Conservation (phyloP, 2,329 filamentous ascomycete species). For the Erysiphe neolycopersici region DNA sequence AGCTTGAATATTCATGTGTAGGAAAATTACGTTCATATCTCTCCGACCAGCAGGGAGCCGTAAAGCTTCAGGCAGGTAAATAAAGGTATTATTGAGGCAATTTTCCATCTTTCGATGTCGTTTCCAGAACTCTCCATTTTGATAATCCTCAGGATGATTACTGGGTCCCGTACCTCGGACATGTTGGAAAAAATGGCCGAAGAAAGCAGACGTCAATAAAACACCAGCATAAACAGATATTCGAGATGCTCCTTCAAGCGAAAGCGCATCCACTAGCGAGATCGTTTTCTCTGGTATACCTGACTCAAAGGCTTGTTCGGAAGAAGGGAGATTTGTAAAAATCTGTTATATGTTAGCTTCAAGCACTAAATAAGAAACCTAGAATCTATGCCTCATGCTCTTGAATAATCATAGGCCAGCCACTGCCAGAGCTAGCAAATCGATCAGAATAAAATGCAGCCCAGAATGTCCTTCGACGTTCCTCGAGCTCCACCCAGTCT, state of each 20-base stretch:
- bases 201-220: conserved; percentile 48
- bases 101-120: conserved; percentile 65
- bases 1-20: conserved; percentile 73
- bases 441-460: conserved; percentile 56
- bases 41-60: conserved; percentile 41
- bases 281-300: conserved; percentile 35
- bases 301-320: conserved; percentile 48
- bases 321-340: conserved; percentile 51
- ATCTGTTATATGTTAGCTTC: conserved; percentile 5
- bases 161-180: conserved; percentile 43
- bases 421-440: conserved; percentile 68
- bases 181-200: conserved; percentile 59
- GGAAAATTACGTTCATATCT: conserved; percentile 50
- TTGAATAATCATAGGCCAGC: conserved; percentile 66
- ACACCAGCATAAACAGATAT: conserved; percentile 50
- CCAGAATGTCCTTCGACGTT: conserved; percentile 71
- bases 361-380: background rate
- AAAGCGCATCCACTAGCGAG: conserved; percentile 35
- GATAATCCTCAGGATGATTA: conserved; percentile 48
- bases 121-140: conserved; percentile 58
- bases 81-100: conserved; percentile 46
- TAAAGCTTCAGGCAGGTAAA: conserved; percentile 50
- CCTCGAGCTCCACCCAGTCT: conserved; percentile 61
- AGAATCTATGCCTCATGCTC: conserved; percentile 28
- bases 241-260: conserved; percentile 20